These are phyloP conservation scores for Xylaria sp. DNA, from an alignment of 2,329 filamentous ascomycete species.

Conservation along the genomic window DNA sequence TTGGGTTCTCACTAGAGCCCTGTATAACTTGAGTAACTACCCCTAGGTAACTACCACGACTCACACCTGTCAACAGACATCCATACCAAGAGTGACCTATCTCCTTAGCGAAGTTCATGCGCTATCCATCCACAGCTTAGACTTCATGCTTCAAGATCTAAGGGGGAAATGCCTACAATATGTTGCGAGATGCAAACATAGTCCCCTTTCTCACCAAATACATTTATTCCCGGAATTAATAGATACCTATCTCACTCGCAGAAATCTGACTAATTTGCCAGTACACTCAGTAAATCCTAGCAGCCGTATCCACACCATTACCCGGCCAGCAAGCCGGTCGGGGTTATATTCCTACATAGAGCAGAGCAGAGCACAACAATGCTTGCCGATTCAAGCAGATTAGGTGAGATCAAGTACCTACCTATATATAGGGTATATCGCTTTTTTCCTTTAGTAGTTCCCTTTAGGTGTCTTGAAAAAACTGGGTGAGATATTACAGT, in stretches of 20 bases:
- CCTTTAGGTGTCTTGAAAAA: neutral
- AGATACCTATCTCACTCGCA: neutral
- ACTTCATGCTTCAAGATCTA: neutral
- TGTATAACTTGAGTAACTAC: too few species aligned
- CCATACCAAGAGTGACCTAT: neutral
- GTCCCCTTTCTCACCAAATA: neutral
- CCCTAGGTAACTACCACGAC: neutral
- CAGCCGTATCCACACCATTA: slow-evolving; percentile 25
- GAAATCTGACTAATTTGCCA: slow-evolving; percentile 6
- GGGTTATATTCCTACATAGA: slow-evolving; percentile 30
- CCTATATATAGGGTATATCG: slow-evolving; percentile 1
- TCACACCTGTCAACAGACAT: neutral
- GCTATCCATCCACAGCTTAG: neutral
- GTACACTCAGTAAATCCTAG: slow-evolving; percentile 25
- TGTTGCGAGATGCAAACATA: neutral
- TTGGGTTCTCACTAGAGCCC: too few species aligned
- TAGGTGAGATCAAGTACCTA: neutral
- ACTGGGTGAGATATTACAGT: too few species aligned
- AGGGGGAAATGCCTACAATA: neutral
- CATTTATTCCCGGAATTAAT: neutral
- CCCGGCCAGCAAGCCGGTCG: slow-evolving; percentile 32
- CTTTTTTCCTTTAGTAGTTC: neutral
- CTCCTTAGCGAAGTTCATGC: neutral
- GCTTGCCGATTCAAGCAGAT: neutral
- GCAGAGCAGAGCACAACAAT: neutral